Evolutionary conservation across 495 filamentous ascomycete species (phyloP).

Genomic region (Cudoniella acicularis): DNA sequence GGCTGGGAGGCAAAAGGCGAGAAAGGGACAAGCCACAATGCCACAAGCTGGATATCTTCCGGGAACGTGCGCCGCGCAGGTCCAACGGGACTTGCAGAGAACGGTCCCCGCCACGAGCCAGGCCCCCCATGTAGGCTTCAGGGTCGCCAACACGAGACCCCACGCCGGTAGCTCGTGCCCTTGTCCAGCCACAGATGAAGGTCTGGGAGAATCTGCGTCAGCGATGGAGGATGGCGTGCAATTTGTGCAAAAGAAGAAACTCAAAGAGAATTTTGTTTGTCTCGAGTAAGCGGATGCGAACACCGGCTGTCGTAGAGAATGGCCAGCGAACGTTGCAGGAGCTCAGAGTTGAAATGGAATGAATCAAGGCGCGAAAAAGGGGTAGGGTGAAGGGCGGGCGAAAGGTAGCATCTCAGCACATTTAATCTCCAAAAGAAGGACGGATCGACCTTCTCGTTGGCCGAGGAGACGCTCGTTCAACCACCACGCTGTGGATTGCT

Average conservation of each 20-base stretch:
- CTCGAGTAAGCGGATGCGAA: too few relatives aligned
- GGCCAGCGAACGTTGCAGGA: too few relatives aligned
- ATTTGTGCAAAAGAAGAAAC: background rate
- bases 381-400: background rate
- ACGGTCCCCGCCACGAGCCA: background rate
- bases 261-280: background rate
- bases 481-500: background rate
- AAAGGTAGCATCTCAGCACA: background rate
- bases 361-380: background rate
- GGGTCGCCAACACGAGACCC: background rate
- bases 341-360: too few relatives aligned
- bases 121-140: background rate
- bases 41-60: background rate
- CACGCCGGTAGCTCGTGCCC: background rate
- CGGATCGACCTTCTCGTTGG: conserved; percentile 13
- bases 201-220: background rate
- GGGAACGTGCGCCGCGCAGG: background rate
- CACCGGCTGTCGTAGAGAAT: too few relatives aligned
- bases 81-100: background rate
- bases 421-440: conserved; percentile 8
- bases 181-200: background rate
- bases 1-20: background rate
- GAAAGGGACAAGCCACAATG: background rate
- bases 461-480: conserved; percentile 13
- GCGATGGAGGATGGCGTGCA: background rate